These are phyloP conservation scores for Halophytophthora polymorphica DNA, from an alignment of 352 stramenopile species.

Conservation along the genomic window DNA sequence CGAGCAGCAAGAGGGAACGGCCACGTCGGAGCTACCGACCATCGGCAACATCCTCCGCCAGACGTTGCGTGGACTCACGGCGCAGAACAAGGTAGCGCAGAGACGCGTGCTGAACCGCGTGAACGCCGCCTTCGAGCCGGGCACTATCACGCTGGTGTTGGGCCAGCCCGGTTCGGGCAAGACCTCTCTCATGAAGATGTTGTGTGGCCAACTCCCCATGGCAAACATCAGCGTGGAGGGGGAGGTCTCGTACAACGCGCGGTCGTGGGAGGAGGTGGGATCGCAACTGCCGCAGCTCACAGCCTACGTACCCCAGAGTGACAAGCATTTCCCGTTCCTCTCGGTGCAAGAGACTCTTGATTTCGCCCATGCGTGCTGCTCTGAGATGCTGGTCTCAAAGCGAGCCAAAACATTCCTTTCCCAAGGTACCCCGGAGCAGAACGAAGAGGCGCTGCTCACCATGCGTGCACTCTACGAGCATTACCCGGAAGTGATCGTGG, in stretches of 20 bases:
- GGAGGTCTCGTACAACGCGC: constrained; percentile 10
- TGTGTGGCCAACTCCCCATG: constrained; percentile 7
- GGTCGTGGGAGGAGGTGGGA: constrained; percentile 2
- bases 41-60: constrained; percentile 5
- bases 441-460: constrained; percentile 4
- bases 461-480: constrained; percentile 4
- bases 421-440: constrained; percentile 23
- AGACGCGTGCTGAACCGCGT: constrained; percentile 5
- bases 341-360: constrained; percentile 25
- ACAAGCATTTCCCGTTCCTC: constrained; percentile 21
- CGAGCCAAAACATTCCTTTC: constrained; percentile 12
- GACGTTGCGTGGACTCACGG: not conserved
- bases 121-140: constrained; percentile 14
- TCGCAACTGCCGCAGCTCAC: constrained; percentile 12
- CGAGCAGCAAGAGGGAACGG: not conserved
- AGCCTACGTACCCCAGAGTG: constrained; percentile 18
- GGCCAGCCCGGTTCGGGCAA: constrained; percentile 9
- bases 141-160: constrained; percentile 19
- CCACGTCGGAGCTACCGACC: constrained; percentile 12
- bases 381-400: constrained; percentile 3
- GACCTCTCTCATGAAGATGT: constrained; percentile 6
- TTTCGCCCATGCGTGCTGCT: constrained; percentile 19
- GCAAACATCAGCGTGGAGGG: constrained; percentile 11
- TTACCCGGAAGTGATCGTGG: constrained; percentile 28
- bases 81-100: not conserved